Conservation (phyloP, 306 rosid genomes). For the Canavalia ensiformis region DNA sequence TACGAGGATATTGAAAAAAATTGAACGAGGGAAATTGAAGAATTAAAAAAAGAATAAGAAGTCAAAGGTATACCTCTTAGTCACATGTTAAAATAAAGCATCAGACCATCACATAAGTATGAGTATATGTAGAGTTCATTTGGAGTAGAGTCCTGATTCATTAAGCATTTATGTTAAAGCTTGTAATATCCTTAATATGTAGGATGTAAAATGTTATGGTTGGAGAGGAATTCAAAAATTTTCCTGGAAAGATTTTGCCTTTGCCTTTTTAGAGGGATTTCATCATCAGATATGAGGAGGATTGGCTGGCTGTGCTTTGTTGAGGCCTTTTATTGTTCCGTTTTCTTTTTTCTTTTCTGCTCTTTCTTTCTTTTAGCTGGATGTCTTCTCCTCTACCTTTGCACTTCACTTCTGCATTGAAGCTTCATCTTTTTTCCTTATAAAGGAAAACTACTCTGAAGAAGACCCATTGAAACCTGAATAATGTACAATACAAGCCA, state of each 20-base stretch:
- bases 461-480: too few relatives aligned
- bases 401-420: too few relatives aligned
- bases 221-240: neutral
- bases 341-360: too few relatives aligned
- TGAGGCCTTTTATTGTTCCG: too few relatives aligned
- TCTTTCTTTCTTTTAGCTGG: too few relatives aligned
- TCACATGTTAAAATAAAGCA: neutral
- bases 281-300: too few relatives aligned
- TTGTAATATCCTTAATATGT: neutral
- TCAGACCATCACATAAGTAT: neutral
- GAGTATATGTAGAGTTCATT: too few relatives aligned
- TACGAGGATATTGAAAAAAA: constrained; percentile 11
- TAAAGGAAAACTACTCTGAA: too few relatives aligned
- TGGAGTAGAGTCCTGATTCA: neutral
- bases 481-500: too few relatives aligned
- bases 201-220: neutral
- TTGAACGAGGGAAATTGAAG: constrained; percentile 29
- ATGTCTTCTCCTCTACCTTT: too few relatives aligned
- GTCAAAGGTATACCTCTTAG: constrained; percentile 51
- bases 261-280: neutral
- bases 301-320: too few relatives aligned
- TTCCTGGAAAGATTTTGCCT: neutral
- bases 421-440: too few relatives aligned
- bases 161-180: neutral
- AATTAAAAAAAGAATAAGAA: neutral